Evolutionary conservation across 768 basidiomycete genomes (phyloP).

Genomic region (Mycena albidolilacea): DNA sequence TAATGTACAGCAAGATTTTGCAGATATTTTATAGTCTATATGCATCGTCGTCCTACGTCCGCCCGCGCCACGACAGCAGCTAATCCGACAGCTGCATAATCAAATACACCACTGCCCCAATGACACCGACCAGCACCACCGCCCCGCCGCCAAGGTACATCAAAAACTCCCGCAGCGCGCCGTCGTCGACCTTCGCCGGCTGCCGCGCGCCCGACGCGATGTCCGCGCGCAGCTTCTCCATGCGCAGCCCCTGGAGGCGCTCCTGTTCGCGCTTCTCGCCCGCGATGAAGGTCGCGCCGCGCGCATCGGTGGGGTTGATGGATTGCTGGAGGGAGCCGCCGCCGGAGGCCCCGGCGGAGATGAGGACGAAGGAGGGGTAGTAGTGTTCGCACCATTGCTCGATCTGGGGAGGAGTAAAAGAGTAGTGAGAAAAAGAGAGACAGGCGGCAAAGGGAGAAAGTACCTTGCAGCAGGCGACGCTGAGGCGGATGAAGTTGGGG

Average conservation of each 20-base stretch:
- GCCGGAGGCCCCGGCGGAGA: slow-evolving; percentile 42
- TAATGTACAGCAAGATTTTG: not conserved
- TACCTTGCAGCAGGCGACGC: slow-evolving; percentile 89
- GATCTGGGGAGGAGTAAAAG: slow-evolving; percentile 63
- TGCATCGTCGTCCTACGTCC: too few species aligned
- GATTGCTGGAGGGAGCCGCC: slow-evolving; percentile 40
- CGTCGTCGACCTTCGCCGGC: not conserved
- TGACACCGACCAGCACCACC: not conserved
- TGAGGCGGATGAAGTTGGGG: slow-evolving; percentile 88
- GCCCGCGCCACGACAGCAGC: not conserved
- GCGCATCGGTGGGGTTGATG: slow-evolving; percentile 69
- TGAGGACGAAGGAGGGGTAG: slow-evolving; percentile 90
- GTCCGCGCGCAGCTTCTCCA: slow-evolving; percentile 43
- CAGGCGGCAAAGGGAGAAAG: slow-evolving; percentile 37
- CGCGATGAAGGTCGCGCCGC: slow-evolving; percentile 63
- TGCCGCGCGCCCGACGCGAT: not conserved
- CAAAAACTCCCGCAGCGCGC: not conserved
- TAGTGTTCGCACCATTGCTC: slow-evolving; percentile 95
- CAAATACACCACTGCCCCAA: slow-evolving; percentile 7
- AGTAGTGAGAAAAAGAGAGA: not conserved
- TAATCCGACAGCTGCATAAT: slow-evolving; percentile 24
- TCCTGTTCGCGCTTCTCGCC: slow-evolving; percentile 61
- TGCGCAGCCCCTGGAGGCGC: slow-evolving; percentile 49
- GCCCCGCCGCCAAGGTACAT: slow-evolving; percentile 1
- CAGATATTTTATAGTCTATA: not conserved